These are phyloP conservation scores for Aspergillus aculeatinus DNA, from an alignment of 2,329 filamentous ascomycete genomes.

Conservation along the genomic window DNA sequence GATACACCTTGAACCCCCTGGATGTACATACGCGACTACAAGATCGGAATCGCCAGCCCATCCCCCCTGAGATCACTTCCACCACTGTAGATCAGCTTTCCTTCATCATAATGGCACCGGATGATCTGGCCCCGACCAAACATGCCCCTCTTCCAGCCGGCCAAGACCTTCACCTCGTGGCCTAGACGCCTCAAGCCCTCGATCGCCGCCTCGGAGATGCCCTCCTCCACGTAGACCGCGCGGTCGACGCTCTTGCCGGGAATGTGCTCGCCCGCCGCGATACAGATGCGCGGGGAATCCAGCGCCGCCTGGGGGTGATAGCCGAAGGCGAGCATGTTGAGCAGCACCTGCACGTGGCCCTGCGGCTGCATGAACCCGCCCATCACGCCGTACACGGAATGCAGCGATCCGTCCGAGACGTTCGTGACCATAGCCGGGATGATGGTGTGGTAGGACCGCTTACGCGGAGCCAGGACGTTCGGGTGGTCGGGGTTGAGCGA, in stretches of 20 bases:
- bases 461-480: slow-evolving; percentile 75
- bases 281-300: slow-evolving; percentile 87
- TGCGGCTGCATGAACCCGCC: slow-evolving; percentile 98
- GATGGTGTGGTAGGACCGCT: slow-evolving; percentile 95
- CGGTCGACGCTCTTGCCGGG: slow-evolving; percentile 58
- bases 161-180: slow-evolving; percentile 69
- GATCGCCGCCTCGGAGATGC: slow-evolving; percentile 67
- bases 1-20: no score
- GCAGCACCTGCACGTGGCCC: slow-evolving; percentile 87
- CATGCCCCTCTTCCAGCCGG: slow-evolving; percentile 62
- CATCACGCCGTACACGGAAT: slow-evolving; percentile 93
- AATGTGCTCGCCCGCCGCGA: slow-evolving; percentile 70
- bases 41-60: slow-evolving; percentile 62
- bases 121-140: slow-evolving; percentile 91
- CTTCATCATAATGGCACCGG: slow-evolving; percentile 72
- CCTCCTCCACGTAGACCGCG: slow-evolving; percentile 78
- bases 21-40: slow-evolving; percentile 8
- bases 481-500: slow-evolving; percentile 68
- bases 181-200: slow-evolving; percentile 68
- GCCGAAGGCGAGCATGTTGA: slow-evolving; percentile 83
- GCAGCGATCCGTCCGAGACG: slow-evolving; percentile 67
- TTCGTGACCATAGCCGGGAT: slow-evolving; percentile 91
- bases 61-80: slow-evolving; percentile 88
- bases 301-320: slow-evolving; percentile 83
- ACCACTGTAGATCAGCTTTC: slow-evolving; percentile 74